Evolutionary conservation across 208 protist species (phyloP).

Genomic region (Phytomonas sp.): DNA sequence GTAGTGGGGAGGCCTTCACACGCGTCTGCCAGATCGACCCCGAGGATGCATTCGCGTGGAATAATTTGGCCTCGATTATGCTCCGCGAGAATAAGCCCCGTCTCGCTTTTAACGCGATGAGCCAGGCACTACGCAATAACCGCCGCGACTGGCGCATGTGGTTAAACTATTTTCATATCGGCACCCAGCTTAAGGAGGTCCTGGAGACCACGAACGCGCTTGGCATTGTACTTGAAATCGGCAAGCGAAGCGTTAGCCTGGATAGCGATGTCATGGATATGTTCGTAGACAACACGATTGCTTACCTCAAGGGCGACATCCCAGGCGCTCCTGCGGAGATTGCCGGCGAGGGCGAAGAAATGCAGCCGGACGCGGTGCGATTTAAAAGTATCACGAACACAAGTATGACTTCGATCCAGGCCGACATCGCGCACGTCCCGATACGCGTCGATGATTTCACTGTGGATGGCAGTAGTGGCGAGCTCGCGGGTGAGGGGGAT

Average conservation of each 20-base stretch:
- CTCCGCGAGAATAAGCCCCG: conserved; percentile 67
- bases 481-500: conserved; percentile 13
- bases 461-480: neutral
- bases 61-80: conserved; percentile 85
- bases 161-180: conserved; percentile 89
- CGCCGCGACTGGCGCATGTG: conserved; percentile 87
- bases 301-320: conserved; percentile 70
- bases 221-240: conserved; percentile 68
- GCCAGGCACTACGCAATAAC: conserved; percentile 82
- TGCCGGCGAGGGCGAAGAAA: conserved; percentile 10
- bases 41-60: conserved; percentile 86
- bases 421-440: conserved; percentile 28
- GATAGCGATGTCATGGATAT: conserved; percentile 50
- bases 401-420: conserved; percentile 13
- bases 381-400: conserved; percentile 21
- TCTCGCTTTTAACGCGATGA: conserved; percentile 86
- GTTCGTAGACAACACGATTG: conserved; percentile 75
- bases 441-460: neutral
- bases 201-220: conserved; percentile 78
- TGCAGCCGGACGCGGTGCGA: conserved; percentile 14
- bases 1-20: conserved; percentile 82
- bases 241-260: conserved; percentile 52
- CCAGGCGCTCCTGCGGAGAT: conserved; percentile 24
- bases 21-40: conserved; percentile 86
- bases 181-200: conserved; percentile 78